A percentile compares a stretch with the other conserved stretches of the same genome.
Conservation (phyloP, 2,329 filamentous ascomycete species). For the Apiospora aurea region DNA sequence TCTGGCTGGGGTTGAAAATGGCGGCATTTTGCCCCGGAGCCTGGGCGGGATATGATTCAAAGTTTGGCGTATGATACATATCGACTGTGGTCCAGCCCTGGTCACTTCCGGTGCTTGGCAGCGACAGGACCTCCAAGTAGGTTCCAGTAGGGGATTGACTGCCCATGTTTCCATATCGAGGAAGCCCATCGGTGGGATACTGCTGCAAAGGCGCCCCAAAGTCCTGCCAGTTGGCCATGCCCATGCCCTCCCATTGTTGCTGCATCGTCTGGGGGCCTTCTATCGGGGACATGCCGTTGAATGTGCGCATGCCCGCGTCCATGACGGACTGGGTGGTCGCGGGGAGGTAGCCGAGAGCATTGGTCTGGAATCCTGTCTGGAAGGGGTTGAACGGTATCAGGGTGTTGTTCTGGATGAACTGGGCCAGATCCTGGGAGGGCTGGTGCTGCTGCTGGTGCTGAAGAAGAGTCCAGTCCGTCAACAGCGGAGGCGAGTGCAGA, state of each 20-base stretch:
- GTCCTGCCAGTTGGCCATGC: conserved; percentile 81
- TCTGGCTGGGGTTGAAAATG: conserved; percentile 92
- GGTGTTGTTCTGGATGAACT: conserved; percentile 64
- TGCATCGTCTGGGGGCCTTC: conserved; percentile 65
- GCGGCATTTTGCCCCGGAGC: conserved; percentile 63
- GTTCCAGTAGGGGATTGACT: conserved; percentile 78
- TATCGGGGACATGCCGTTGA: conserved; percentile 63
- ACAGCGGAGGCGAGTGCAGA: conserved; percentile 53
- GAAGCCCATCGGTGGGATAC: conserved; percentile 48
- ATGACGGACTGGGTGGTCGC: conserved; percentile 69
- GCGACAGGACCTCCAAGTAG: conserved; percentile 84
- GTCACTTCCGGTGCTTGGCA: conserved; percentile 80
- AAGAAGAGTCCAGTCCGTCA: conserved; percentile 69
- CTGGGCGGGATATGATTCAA: conserved; percentile 68
- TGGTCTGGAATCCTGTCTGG: conserved; percentile 54
- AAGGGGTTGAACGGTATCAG: conserved; percentile 64
- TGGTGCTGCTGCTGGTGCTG: conserved; percentile 59
- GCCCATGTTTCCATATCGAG: conserved; percentile 53
- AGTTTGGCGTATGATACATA: conserved; percentile 65
- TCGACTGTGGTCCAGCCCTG: conserved; percentile 89
- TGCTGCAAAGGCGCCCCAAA: conserved; percentile 70
- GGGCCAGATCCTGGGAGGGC: conserved; percentile 54
- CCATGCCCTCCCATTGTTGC: conserved; percentile 61
- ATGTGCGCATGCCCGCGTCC: conserved; percentile 67
- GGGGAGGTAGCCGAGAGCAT: conserved; percentile 66